Evolutionary conservation across 2,329 filamentous ascomycete genomes (phyloP).

Genomic region (Paraphoma sp.): DNA sequence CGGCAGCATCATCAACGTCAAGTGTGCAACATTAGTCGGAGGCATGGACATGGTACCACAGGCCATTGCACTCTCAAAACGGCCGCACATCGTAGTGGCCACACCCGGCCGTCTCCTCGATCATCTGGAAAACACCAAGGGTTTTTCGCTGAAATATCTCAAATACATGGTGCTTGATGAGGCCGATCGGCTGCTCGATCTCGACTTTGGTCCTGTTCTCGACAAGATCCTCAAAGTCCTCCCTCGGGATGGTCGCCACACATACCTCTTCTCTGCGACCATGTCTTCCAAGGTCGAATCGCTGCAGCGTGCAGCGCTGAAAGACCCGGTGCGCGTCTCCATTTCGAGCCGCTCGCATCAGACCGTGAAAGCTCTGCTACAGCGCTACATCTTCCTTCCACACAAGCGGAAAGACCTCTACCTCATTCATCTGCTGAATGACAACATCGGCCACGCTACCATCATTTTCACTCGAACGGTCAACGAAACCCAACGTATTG

Average conservation of each 20-base stretch:
- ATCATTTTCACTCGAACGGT: slow-evolving; percentile 95
- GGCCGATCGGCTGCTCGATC: slow-evolving; percentile 87
- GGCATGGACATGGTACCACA: slow-evolving; percentile 97
- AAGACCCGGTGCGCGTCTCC: slow-evolving; percentile 82
- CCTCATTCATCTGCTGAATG: slow-evolving; percentile 83
- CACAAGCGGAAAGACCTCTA: slow-evolving; percentile 88
- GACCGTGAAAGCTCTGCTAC: slow-evolving; percentile 86
- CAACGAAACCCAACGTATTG: slow-evolving; percentile 84
- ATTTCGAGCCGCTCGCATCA: slow-evolving; percentile 86
- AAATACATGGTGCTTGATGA: slow-evolving; percentile 96
- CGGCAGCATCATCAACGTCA: slow-evolving; percentile 84
- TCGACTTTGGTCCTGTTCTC: slow-evolving; percentile 91
- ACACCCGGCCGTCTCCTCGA: slow-evolving; percentile 88
- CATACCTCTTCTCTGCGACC: slow-evolving; percentile 87
- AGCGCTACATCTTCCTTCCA: slow-evolving; percentile 80
- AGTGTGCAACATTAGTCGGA: slow-evolving; percentile 85
- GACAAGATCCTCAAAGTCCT: slow-evolving; percentile 93
- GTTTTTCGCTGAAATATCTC: slow-evolving; percentile 81
- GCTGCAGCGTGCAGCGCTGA: slow-evolving; percentile 85
- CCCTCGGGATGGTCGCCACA: slow-evolving; percentile 66
- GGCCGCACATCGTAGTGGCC: slow-evolving; percentile 91
- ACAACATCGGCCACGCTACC: slow-evolving; percentile 81
- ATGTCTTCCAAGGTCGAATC: slow-evolving; percentile 94
- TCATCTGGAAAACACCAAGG: slow-evolving; percentile 95
- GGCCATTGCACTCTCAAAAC: slow-evolving; percentile 89